These are phyloP conservation scores for Acanthamoeba healyi DNA, from an alignment of 208 protist genomes.

Conservation along the genomic window DNA sequence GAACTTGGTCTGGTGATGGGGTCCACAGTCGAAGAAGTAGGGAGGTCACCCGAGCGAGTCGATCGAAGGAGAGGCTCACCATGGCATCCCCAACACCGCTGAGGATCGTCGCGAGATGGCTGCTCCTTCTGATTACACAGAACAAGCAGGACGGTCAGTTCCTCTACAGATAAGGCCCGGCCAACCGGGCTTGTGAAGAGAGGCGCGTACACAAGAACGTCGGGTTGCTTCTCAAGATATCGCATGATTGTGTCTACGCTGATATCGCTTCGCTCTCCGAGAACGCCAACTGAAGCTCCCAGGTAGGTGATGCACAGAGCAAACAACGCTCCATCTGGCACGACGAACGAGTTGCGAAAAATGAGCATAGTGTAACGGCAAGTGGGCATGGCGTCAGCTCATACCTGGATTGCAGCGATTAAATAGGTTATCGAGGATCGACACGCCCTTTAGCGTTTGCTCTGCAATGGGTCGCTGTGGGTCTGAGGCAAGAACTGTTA, in stretches of 20 bases:
- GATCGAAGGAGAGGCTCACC: background rate
- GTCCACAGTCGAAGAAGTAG: conserved; percentile 27
- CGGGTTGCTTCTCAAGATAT: background rate
- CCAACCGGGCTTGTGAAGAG: background rate
- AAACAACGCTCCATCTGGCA: conserved; percentile 11
- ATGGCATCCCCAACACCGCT: conserved; percentile 9
- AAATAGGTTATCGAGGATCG: background rate
- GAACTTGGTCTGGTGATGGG: background rate
- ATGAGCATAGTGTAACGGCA: no score
- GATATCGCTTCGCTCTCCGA: background rate
- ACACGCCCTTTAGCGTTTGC: background rate
- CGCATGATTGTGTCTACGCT: background rate
- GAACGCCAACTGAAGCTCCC: background rate
- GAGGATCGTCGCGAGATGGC: background rate
- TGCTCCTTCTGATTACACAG: conserved; percentile 11
- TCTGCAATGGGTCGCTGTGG: background rate
- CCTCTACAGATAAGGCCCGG: background rate
- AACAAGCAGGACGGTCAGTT: background rate
- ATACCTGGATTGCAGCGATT: background rate
- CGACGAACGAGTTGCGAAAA: background rate
- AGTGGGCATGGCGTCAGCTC: background rate
- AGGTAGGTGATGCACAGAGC: conserved; percentile 21
- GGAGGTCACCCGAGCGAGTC: background rate
- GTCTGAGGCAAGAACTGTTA: background rate
- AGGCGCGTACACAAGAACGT: background rate